Evolutionary conservation across 371 early-diverging fungal species (phyloP), one percentile per base, ranked within the genome.

Genomic region (Circinella umbellata): DNA sequence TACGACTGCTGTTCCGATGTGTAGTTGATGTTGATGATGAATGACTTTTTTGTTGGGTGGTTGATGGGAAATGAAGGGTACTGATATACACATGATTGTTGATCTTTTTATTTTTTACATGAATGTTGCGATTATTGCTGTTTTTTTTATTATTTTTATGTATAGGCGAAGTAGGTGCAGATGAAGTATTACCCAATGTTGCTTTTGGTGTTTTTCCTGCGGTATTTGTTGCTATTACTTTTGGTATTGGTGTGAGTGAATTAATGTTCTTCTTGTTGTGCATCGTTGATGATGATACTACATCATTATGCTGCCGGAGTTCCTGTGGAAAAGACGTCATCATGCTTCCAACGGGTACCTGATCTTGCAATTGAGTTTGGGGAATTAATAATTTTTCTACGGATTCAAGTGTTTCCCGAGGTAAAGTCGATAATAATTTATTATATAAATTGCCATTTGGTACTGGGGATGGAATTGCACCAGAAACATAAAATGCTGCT

Each of bases 341-440:
- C 39, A 39, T 61, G 38, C 61, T 39, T 39, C n/a, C 42, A 27
- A 27, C 34, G 8, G 61, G 36, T 13, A 39, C 38, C 10, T 61
- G 46, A 27, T 54, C 10, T 46, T 67, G 53, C 27, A 54, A 17
- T 36, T 68, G 66, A 42, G 71, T 15, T 36, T 66, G 51, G 14
- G 76, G 76, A 4, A 72, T 71, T 3, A 80, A 61, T n/a, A 80
- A 47, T 18, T 70, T 69, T 65, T 75, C 78, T 11, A 78, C 78
- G 8, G 75, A 73, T 51, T 70, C 78, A 39, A 80, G 61, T 11
- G 78, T 80, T 49, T 80, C 73, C 64, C 64, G 68, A 11, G 81
- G 81, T 17, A 81, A 61, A 13, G 77, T 73, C 4, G 78, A 64
- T 47, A 81, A 63, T 42, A 81, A 17, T 27, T 76, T 78, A 59